Base-by-base conservation (phyloP, 2,329 filamentous ascomycete genomes). In the Monosporascus ibericus region DNA sequence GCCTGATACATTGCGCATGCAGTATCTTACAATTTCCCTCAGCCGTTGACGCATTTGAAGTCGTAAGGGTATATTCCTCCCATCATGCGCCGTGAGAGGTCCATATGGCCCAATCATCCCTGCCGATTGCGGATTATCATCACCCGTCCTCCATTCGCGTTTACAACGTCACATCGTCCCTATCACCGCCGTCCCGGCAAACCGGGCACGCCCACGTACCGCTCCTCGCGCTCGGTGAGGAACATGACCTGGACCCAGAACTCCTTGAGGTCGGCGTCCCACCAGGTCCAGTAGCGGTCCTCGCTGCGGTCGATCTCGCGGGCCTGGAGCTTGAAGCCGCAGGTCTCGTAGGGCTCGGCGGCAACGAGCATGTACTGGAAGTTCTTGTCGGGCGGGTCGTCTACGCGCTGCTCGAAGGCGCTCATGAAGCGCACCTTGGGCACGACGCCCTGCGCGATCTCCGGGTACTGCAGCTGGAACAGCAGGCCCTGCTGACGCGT, bases 191-290 rank as follows among this genome's bases (percentile, higher is more conserved):
- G 67, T 2, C 74, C 74, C 25, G 77, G 77, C 61, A 86, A 65
- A 14, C 83, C 83, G 1, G 83, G 83, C 50, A 84, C 83, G 18
- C 82, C 81, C 48, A 82, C 84, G 58, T 85, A 97, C 55, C 91
- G 80, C 79, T 96, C 92, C 73, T 97, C 94, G 58, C 94, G 84
- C 77, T 99, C 94, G 39, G 94, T 97, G 82, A 96, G 94, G 75
- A 97, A 99, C 78, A 97, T 88, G 59, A 99, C 81, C 77, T 97
- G 94, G 40, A 96, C 82, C 90, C 91, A 97, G 68, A 95, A 99
- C 75, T 97, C 92, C 78, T 95, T 96, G 58, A 87, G 85, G 70
- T 99, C 94, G 55, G 87, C 86, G 72, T 99, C 94, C 78, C 92
- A 99, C 85, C 92, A 97, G 50, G 84, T 87, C 81, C 92, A 99